Base-by-base conservation (phyloP, 371 early-diverging fungal genomes). In the Gilbertella persicaria region DNA sequence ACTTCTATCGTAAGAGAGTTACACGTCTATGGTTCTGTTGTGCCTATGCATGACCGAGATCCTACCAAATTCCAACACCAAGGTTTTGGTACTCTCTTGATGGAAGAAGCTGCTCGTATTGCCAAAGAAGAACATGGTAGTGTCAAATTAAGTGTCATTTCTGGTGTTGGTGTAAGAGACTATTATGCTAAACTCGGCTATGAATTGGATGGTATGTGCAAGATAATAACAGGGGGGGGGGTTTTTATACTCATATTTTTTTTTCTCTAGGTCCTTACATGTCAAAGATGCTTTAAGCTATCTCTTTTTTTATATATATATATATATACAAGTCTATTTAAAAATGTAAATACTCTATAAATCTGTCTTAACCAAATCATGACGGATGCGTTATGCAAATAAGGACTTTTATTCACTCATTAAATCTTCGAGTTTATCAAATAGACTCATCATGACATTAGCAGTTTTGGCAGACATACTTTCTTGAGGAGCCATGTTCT, bases 21-120 rank as follows among this genome's bases (percentile, higher is more conserved):
- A 51, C 99, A 99, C 66, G 99, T 99, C 10, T 99, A 99, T 71
- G 99, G 99, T 3, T 91, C 88, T 24, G 99, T 94, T 0, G 99
- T 99, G 16, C 98, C 98, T 4, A 88, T 99, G 65, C 95, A 97
- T 54, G 91, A 87, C 55, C 84, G 98, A 41, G 97, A 99, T 60
- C 96, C 96, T 13, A 93, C 88, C 5, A 96, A 96, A 71, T 99
- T 98, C 86, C 99, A 99, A 81, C 99, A 99, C 75, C 98, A 99
- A 76, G 99, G 99, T 3, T 99, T 92, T 67, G 99, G 99, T 51
- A 95, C 97, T 1, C 66, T 99, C 64, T 72, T 99, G 55, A 99
- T 99, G 94, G 97, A 96, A 54, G 99, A 99, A 75, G 99, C 99
- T 0, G 99, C 99, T 78, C 78, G 98, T 46, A 99, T 99, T 62